Base-by-base conservation (phyloP, 306 rosid genomes). In the Prunus mongolica region DNA sequence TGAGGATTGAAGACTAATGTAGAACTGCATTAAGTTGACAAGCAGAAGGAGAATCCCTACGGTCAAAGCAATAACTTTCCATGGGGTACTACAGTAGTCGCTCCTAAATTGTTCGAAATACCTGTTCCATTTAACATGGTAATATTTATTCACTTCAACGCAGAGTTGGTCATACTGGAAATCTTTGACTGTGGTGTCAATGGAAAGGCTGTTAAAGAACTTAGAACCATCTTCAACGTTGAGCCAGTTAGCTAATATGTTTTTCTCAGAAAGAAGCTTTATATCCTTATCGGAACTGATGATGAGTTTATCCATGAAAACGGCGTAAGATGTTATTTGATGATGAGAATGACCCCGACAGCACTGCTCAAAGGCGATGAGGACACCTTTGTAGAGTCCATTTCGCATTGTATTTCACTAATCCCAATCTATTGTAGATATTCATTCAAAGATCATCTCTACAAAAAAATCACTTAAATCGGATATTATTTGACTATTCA, bases 301-400 rank as follows among this genome's bases (percentile, higher is more conserved):
- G 20, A 75, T 74, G 20, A 75, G 80, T 5, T 69, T 74, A 45
- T 80, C 83, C 30, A 75, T 18, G 9, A 80, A n/a, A 3, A 75
- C 1, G 11, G 72, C 72, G 1, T 74, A 80, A 12, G 76, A 69
- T 27, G 83, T 80, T 45, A 80, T 34, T 3, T 2, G n/a, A 0
- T 27, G 12, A 0, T 27, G 12, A 0, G 10, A 9, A 8, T 45
- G 71, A 3, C 5, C 4, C 2, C 16, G 70, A 18, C 7, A 30
- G 45, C 81, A 71, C 41, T 76, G 78, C 70, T 64, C 25, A 15
- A 30, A 64, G 46, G 68, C 68, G 7, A 64, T 64, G 47, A 64
- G 68, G 47, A 24, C 24, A 24, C 24, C 0, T 1, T 24, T 24
- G 24, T 24, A 24, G 24, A 24, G 24, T 0, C 1, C 24, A 24